Evolutionary conservation across 1,284 basidiomycete species (phyloP), one percentile per base, ranked within the genome.

Genomic region (Sporisorium reilianum): DNA sequence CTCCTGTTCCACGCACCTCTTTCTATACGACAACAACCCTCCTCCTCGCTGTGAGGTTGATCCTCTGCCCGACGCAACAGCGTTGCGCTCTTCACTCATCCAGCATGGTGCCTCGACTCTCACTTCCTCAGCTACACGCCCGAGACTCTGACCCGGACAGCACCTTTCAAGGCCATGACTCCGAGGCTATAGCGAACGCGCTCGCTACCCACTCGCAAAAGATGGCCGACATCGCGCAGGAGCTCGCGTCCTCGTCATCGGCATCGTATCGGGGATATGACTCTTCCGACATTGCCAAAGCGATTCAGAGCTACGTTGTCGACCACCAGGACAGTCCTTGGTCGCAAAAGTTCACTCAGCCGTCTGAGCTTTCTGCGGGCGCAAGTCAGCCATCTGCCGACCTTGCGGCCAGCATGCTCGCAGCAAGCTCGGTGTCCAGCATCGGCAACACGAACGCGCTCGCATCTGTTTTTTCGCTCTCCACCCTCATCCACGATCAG

Each of bases 161-260:
- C 20, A 63, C 56, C n/a, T 77, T 62, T 46, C 60, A 77, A 40
- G 74, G 74, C 8, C 70, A 79, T 51, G 57, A 66, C 20, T 55
- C 78, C 2, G 51, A 64, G 11, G 66, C 69, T n/a, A 72, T 80
- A 22, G 58, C 65, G 25, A 28, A 58, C 12, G 77, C 77, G 5
- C 51, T 80, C 7, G 56, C 53, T 28, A 46, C 64, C 20, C 70
- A 77, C 36, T 58, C 69, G 2, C 53, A 64, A 8, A 64, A 69
- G 30, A 79, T 77, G 70, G 3, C 45, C 36, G 48, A 40, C 16
- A 32, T 79, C 9, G 61, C 65, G 12, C 28, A 60, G 12, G 59
- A 80, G 53, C 8, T 59, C 10, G 14, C 41, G 9, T 28, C 53
- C 9, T 59, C 53, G 11, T 45, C 48, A 11, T 9, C 51, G 4